A percentile compares a stretch with the other conserved stretches of the same genome.
Evolutionary conservation across 225 moss, liverwort and hornwort species (phyloP).

Genomic region (Anthoceros angustus): DNA sequence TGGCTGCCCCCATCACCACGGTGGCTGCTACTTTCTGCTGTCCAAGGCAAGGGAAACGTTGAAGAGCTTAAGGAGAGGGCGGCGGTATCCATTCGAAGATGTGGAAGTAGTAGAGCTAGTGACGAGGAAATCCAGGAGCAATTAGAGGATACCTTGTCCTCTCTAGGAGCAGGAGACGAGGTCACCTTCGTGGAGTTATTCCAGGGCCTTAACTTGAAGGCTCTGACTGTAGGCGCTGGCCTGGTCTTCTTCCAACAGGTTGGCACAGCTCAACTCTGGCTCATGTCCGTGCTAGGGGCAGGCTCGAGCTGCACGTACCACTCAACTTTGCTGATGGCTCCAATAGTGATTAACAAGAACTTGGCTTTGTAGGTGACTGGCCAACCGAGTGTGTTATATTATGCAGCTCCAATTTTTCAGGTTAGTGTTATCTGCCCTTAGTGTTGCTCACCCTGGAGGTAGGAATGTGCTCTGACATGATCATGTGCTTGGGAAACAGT

Average conservation of each 20-base stretch:
- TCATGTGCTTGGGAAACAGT: constrained; percentile 12
- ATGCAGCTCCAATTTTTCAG: constrained; percentile 70
- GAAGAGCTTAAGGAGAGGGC: constrained; percentile 27
- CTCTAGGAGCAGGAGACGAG: constrained; percentile 26
- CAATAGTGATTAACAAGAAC: too few species aligned
- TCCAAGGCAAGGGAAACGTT: constrained; percentile 33
- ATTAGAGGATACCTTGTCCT: constrained; percentile 31
- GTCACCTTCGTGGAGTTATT: constrained; percentile 57
- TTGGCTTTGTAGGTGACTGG: constrained; percentile 37
- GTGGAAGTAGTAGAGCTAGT: constrained; percentile 26
- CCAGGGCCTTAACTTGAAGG: constrained; percentile 65
- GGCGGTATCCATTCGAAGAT: constrained; percentile 27
- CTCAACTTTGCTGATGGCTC: too few species aligned
- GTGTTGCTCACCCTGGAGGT: neutral
- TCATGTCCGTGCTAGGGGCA: neutral
- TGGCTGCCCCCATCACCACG: constrained; percentile 79
- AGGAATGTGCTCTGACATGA: neutral
- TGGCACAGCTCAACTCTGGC: neutral
- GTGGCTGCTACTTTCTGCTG: constrained; percentile 59
- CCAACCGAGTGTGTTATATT: constrained; percentile 96
- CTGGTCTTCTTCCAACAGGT: constrained; percentile 82
- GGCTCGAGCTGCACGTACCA: too few species aligned
- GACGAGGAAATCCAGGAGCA: constrained; percentile 25
- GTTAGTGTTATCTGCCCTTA: neutral
- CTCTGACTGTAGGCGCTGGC: constrained; percentile 58